Conservation (phyloP, 257 asterid species). For the Penstemon eatonii region DNA sequence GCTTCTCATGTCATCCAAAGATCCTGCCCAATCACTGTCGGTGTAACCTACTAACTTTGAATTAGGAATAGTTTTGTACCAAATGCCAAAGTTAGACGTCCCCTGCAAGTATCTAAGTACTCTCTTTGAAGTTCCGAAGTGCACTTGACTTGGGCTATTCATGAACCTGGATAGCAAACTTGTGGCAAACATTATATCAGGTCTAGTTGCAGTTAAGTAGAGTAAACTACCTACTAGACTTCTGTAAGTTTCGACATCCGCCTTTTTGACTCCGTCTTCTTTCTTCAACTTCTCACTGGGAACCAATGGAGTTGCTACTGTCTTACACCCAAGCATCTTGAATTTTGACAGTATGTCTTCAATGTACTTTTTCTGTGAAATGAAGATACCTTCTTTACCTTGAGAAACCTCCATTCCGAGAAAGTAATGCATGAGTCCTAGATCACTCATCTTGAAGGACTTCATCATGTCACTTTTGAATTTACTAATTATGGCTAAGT, state of each 20-base stretch:
- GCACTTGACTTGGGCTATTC: no score
- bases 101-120: no score
- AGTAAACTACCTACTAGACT: not conserved
- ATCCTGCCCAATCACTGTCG: conserved; percentile 4
- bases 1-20: conserved; percentile 1
- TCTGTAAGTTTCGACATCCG: not conserved
- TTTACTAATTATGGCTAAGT: not conserved
- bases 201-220: not conserved
- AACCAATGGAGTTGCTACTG: no score
- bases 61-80: not conserved
- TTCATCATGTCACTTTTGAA: not conserved
- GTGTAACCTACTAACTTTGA: not conserved
- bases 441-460: not conserved
- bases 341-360: not conserved
- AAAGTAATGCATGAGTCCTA: not conserved
- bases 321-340: conserved; percentile 1
- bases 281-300: no score
- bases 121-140: no score
- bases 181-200: not conserved
- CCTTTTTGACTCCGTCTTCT: no score
- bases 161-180: not conserved
- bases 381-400: conserved; percentile 3
- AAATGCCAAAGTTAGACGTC: no score
- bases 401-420: conserved; percentile 4
- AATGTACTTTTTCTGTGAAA: conserved; percentile 6